Conservation (phyloP, 108 stramenopile species). For the Poteriospumella lacustris region DNA sequence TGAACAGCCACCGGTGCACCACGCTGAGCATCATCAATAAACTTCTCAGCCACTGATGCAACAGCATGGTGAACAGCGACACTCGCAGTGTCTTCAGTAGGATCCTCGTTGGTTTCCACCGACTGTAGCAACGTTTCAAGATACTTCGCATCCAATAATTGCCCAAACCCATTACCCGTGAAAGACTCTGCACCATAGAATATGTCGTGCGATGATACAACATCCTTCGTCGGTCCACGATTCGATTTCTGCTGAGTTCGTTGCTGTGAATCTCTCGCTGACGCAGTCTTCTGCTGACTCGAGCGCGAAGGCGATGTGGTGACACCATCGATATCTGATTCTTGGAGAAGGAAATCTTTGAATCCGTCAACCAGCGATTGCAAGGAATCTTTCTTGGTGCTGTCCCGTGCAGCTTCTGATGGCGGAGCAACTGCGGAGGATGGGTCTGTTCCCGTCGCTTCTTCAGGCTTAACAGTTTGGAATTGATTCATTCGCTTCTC, state of each 20-base stretch:
- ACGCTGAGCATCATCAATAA: not conserved
- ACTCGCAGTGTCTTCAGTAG: not conserved
- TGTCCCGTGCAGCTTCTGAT: no score
- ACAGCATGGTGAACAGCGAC: not conserved
- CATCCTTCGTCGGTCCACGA: not conserved
- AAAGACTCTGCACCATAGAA: not conserved
- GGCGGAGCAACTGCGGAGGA: no score
- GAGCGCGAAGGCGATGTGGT: not conserved
- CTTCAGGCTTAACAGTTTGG: not conserved
- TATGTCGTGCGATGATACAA: not conserved
- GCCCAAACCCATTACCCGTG: not conserved
- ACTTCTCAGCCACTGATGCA: not conserved
- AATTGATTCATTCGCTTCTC: not conserved
- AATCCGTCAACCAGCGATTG: not conserved
- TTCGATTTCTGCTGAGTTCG: not conserved
- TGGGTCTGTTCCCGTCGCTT: not conserved
- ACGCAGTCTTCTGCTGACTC: not conserved
- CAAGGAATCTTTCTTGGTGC: not conserved
- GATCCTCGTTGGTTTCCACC: not conserved
- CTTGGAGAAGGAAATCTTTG: not conserved
- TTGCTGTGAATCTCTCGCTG: not conserved
- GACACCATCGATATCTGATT: not conserved
- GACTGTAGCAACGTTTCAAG: not conserved
- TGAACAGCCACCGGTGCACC: not conserved
- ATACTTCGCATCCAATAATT: not conserved